Conservation (phyloP, 441 rosid genomes). For the Cnidoscolus chayamansa region DNA sequence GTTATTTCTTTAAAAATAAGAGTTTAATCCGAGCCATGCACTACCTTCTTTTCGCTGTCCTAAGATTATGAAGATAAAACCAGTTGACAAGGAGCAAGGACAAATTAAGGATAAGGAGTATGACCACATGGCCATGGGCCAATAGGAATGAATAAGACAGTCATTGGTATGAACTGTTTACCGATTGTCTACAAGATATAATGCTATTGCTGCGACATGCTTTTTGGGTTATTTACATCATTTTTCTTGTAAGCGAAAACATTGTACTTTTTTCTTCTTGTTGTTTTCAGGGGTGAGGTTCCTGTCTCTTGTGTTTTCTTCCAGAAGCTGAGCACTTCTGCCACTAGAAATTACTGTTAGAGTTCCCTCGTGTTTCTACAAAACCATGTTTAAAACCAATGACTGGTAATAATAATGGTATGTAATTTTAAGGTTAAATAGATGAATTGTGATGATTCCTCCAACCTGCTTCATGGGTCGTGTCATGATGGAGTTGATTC, state of each 20-base stretch:
- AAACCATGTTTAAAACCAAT: background rate
- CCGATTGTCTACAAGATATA: background rate
- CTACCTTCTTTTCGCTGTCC: background rate
- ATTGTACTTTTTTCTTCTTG: conserved; percentile 4
- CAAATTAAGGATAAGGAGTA: conserved; percentile 5
- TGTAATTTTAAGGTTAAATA: too few species aligned
- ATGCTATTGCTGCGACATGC: conserved; percentile 1
- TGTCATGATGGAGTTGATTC: conserved; percentile 16
- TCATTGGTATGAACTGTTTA: background rate
- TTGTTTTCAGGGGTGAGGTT: conserved; percentile 15
- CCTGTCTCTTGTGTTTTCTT: background rate
- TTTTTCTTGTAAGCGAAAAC: conserved; percentile 23
- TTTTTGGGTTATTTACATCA: background rate
- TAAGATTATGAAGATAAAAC: background rate
- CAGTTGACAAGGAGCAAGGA: background rate
- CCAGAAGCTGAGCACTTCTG: background rate
- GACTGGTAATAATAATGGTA: background rate
- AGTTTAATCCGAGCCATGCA: background rate
- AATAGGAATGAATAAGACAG: background rate
- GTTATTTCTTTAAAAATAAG: too few species aligned
- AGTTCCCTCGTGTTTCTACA: too few species aligned
- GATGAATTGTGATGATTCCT: background rate
- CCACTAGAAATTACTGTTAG: too few species aligned
- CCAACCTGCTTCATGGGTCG: background rate
- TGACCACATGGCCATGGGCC: conserved; percentile 10